Percentiles rank a stretch among this genome's conserved stretches.
These are phyloP conservation scores for Nemania diffusa DNA, from an alignment of 2,329 filamentous ascomycete genomes.

Conservation along the genomic window DNA sequence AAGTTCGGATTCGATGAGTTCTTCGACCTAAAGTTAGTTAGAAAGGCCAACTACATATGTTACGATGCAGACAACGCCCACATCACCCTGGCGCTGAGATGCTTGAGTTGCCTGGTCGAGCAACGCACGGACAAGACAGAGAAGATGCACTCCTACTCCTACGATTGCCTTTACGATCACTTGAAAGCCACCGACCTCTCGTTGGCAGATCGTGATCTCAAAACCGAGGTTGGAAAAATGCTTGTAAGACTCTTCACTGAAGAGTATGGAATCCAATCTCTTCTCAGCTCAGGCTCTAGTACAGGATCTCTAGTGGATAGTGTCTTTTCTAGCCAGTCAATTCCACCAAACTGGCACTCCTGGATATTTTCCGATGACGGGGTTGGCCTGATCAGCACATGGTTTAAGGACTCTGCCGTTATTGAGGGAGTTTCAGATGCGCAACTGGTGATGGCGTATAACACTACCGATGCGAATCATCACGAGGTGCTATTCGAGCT, in stretches of 20 bases:
- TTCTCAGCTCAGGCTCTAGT: background rate
- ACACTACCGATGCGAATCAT: background rate
- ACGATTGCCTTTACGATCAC: background rate
- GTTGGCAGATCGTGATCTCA: slow-evolving; percentile 1
- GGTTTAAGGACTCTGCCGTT: slow-evolving; percentile 3
- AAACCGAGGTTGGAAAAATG: background rate
- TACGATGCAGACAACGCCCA: background rate
- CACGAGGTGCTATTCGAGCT: background rate
- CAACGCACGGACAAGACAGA: background rate
- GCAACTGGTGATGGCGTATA: background rate
- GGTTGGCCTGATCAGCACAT: background rate
- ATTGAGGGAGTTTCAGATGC: background rate
- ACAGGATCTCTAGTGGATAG: background rate
- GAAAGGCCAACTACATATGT: slow-evolving; percentile 2
- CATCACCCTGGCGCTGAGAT: background rate
- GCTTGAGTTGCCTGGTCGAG: slow-evolving; percentile 10
- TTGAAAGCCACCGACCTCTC: background rate
- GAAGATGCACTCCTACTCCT: slow-evolving; percentile 2
- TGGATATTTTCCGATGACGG: slow-evolving; percentile 2
- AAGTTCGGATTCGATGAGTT: slow-evolving; percentile 8
- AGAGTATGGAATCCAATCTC: background rate
- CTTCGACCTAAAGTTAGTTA: background rate
- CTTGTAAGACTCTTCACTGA: slow-evolving; percentile 2
- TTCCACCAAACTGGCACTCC: background rate
- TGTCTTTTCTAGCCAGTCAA: background rate